A percentile compares a stretch with the other conserved stretches of the same genome.
Conservation (phyloP, 345 rosid species). For the Alliaria petiolata region DNA sequence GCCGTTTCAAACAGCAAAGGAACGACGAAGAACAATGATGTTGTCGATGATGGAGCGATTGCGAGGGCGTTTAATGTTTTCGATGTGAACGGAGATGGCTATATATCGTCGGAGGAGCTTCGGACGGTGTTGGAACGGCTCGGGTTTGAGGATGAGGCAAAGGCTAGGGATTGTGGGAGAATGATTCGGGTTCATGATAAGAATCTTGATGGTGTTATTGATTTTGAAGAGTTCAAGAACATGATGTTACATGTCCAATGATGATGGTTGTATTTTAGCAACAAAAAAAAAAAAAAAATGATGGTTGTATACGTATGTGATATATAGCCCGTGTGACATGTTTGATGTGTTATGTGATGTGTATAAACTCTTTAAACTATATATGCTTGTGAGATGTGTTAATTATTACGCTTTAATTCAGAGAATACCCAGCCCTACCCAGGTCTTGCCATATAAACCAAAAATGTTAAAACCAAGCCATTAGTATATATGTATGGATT, state of each 20-base stretch:
- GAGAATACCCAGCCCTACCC: no score
- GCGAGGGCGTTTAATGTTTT: constrained; percentile 59
- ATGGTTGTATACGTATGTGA: neutral
- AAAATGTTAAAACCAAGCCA: neutral
- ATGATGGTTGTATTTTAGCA: no score
- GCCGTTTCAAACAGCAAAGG: constrained; percentile 30
- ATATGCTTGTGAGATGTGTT: neutral
- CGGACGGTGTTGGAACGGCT: constrained; percentile 55
- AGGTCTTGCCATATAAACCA: neutral
- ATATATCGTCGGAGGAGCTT: constrained; percentile 69
- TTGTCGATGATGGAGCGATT: constrained; percentile 31
- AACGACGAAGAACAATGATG: neutral
- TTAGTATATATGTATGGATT: neutral
- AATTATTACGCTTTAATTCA: no score
- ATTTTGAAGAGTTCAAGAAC: constrained; percentile 74
- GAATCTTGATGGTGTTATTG: constrained; percentile 69
- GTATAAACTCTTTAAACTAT: neutral
- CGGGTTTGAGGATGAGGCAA: constrained; percentile 55
- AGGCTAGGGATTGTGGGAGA: constrained; percentile 49
- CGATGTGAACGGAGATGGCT: constrained; percentile 70
- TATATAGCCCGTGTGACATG: neutral
- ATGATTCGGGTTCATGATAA: constrained; percentile 67
- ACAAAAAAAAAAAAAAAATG: no score
- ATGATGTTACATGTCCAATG: constrained; percentile 50
- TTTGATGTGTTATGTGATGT: constrained; percentile 7